A percentile compares a stretch with the other conserved stretches of the same genome.
phyloP scores from a whole-genome alignment of 2,329 filamentous ascomycete species.

The Penicillium hordei region DNA sequence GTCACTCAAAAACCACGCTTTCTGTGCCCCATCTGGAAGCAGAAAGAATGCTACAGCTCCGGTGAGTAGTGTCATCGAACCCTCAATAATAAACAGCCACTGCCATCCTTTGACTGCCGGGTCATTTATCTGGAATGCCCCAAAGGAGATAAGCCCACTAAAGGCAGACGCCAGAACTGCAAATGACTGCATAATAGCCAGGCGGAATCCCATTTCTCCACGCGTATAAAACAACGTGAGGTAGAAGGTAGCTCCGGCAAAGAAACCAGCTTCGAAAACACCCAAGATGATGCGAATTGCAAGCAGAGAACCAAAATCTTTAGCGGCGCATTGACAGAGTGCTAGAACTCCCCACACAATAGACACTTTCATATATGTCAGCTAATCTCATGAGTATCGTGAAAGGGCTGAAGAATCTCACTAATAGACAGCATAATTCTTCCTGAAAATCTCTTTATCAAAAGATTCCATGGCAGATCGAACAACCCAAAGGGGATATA shows the following conservation, averaged over 20 bases:
- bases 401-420: neutral
- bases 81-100: constrained; percentile 48
- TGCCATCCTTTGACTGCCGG: constrained; percentile 49
- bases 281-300: constrained; percentile 48
- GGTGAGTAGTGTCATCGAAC: constrained; percentile 35
- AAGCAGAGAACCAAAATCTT: constrained; percentile 51
- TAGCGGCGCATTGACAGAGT: constrained; percentile 52
- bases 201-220: constrained; percentile 45
- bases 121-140: constrained; percentile 51
- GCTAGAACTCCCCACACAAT: constrained; percentile 31
- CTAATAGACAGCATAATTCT: constrained; percentile 41
- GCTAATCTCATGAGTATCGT: constrained; percentile 39
- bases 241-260: constrained; percentile 56
- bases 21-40: constrained; percentile 35
- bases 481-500: constrained; percentile 53
- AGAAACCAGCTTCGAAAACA: constrained; percentile 55
- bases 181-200: constrained; percentile 48
- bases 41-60: constrained; percentile 34
- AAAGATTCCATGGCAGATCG: constrained; percentile 48
- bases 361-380: constrained; percentile 24
- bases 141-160: constrained; percentile 43
- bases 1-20: constrained; percentile 42
- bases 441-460: constrained; percentile 45
- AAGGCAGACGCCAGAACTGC: constrained; percentile 44
- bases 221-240: constrained; percentile 50